Conservation (phyloP, 2,329 filamentous ascomycete species). For the Fusarium pilosicola region DNA sequence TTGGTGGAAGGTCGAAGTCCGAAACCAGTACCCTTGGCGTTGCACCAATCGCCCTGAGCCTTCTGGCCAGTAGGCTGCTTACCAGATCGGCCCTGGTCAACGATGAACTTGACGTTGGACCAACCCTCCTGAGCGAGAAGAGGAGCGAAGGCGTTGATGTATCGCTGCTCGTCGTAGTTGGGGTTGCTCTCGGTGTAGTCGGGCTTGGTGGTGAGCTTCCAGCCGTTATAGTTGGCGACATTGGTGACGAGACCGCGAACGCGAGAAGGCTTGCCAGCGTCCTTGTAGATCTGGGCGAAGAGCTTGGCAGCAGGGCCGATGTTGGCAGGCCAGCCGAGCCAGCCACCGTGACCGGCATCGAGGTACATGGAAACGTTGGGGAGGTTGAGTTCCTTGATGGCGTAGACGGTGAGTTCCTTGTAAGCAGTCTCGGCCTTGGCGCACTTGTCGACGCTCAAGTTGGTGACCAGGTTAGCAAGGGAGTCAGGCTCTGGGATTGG, state of each 20-base stretch:
- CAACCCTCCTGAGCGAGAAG: conserved; percentile 63
- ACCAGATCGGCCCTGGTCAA: conserved; percentile 62
- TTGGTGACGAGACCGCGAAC: conserved; percentile 67
- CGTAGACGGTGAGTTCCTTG: conserved; percentile 61
- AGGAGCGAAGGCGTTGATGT: conserved; percentile 70
- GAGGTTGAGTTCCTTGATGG: conserved; percentile 61
- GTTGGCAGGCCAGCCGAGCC: conserved; percentile 68
- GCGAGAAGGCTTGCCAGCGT: conserved; percentile 59
- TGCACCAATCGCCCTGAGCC: conserved; percentile 76
- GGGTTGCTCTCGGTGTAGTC: conserved; percentile 59
- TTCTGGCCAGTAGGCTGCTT: conserved; percentile 70
- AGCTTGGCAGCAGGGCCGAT: conserved; percentile 59
- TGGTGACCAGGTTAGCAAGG: conserved; percentile 68
- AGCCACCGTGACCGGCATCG: conserved; percentile 67
- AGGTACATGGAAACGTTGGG: conserved; percentile 68
- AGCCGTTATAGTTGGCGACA: conserved; percentile 68
- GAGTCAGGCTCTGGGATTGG: conserved; percentile 61
- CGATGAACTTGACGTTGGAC: conserved; percentile 58
- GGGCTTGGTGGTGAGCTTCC: conserved; percentile 54
- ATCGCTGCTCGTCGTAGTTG: conserved; percentile 66
- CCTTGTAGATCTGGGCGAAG: conserved; percentile 59
- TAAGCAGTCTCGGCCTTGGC: conserved; percentile 59
- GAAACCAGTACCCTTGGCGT: conserved; percentile 70
- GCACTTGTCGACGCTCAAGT: conserved; percentile 62
- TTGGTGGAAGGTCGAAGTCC: conserved; percentile 71